Conservation (phyloP, 352 stramenopile species). For the Globisporangium iwayamae region DNA sequence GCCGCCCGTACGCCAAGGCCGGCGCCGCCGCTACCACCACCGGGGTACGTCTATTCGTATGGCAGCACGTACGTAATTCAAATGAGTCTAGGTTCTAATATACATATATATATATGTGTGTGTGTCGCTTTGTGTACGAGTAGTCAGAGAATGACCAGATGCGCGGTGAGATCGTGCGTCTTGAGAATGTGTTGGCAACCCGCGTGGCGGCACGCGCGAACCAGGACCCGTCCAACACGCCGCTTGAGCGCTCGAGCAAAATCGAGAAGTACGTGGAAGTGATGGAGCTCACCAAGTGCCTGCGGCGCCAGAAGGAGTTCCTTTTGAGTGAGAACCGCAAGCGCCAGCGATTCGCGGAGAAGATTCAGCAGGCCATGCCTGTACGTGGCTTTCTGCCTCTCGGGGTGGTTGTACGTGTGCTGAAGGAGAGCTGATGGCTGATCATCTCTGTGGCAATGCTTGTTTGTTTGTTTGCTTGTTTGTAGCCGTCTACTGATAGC, state of each 20-base stretch:
- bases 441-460: conserved; percentile 6
- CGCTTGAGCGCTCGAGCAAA: conserved; percentile 75
- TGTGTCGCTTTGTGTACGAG: too few relatives aligned
- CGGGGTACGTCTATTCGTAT: conserved; percentile 30
- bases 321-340: conserved; percentile 85
- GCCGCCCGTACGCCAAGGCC: conserved; percentile 45
- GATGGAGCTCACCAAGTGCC: conserved; percentile 86
- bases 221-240: conserved; percentile 61
- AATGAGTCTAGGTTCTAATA: neutral
- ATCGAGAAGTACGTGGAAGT: conserved; percentile 88
- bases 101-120: neutral
- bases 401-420: neutral
- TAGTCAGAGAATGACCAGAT: conserved; percentile 80
- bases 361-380: conserved; percentile 84
- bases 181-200: conserved; percentile 71
- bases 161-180: conserved; percentile 68
- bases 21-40: conserved; percentile 13
- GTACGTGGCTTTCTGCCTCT: conserved; percentile 25
- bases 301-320: conserved; percentile 83
- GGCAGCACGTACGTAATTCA: neutral
- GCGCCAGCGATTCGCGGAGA: conserved; percentile 81
- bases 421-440: neutral
- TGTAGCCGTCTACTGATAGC: conserved; percentile 74
- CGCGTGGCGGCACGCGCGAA: conserved; percentile 71
- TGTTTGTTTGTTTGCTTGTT: neutral